These are phyloP conservation scores for Malassezia equina DNA, from an alignment of 1,284 basidiomycete species.

Conservation along the genomic window DNA sequence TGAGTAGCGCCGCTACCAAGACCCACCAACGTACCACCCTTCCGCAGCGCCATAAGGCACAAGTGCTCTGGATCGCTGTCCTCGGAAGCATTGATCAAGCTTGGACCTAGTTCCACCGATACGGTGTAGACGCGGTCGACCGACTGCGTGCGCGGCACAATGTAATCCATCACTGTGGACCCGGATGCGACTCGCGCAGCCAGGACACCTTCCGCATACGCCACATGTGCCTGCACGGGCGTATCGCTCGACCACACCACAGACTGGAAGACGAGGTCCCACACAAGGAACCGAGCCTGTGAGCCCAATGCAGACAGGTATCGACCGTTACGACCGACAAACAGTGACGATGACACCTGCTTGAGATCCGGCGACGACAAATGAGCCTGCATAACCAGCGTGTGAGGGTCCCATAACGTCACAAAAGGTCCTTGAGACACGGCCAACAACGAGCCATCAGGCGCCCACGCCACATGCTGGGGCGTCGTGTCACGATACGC, in stretches of 20 bases:
- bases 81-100: conserved; percentile 17
- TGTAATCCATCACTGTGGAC: not conserved
- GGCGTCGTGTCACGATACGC: conserved; percentile 33
- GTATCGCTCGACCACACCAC: conserved; percentile 16
- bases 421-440: conserved; percentile 62
- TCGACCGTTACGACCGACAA: conserved; percentile 27
- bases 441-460: conserved; percentile 74
- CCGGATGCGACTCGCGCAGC: not conserved
- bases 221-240: conserved; percentile 9
- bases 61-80: conserved; percentile 9
- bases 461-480: conserved; percentile 61
- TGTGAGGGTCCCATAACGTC: conserved; percentile 66
- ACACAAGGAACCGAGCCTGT: conserved; percentile 21
- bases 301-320: conserved; percentile 25
- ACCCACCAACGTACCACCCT: conserved; percentile 25
- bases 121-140: conserved; percentile 7
- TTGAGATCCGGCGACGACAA: conserved; percentile 49
- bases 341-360: conserved; percentile 15
- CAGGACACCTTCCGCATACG: conserved; percentile 7
- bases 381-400: conserved; percentile 59
- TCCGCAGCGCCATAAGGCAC: conserved; percentile 25
- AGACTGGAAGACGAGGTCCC: conserved; percentile 35
- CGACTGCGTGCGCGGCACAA: conserved; percentile 10
- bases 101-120: not conserved
- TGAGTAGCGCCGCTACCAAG: conserved; percentile 18